phyloP scores from a whole-genome alignment of 805 yeast species.

The Candida suzukii region DNA sequence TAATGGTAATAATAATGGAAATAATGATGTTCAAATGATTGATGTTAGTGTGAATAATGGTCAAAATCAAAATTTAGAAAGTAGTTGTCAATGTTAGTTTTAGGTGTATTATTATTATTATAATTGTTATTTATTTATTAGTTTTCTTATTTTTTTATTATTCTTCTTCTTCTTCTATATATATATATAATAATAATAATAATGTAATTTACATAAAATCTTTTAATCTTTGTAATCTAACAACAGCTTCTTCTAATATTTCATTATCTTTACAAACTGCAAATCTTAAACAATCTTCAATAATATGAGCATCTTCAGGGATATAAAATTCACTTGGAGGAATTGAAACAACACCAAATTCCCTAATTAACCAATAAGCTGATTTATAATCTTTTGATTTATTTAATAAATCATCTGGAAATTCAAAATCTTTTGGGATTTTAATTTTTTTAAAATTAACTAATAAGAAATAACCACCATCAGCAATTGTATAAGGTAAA shows the following conservation, averaged over 20 bases:
- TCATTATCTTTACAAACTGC: slow-evolving; percentile 94
- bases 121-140: background rate
- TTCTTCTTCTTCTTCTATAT: background rate
- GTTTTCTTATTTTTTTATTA: background rate
- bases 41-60: slow-evolving; percentile 33
- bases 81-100: slow-evolving; percentile 33
- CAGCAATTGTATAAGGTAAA: slow-evolving; percentile 84
- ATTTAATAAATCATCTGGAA: slow-evolving; percentile 59
- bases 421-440: slow-evolving; percentile 56
- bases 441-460: slow-evolving; percentile 82
- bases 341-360: slow-evolving; percentile 90
- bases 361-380: slow-evolving; percentile 90
- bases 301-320: slow-evolving; percentile 61
- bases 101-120: slow-evolving; percentile 12
- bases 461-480: slow-evolving; percentile 88
- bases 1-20: slow-evolving; percentile 11
- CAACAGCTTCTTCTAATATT: slow-evolving; percentile 74
- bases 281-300: slow-evolving; percentile 82
- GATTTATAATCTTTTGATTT: slow-evolving; percentile 82
- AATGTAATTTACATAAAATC: slow-evolving; percentile 35
- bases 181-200: background rate
- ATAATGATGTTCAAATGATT: slow-evolving; percentile 30
- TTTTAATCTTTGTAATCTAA: slow-evolving; percentile 62
- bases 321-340: slow-evolving; percentile 95
- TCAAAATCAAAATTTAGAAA: slow-evolving; percentile 25